Evolutionary conservation across 805 yeast genomes (phyloP), one percentile per base, ranked within the genome.

Genomic region (Lipomyces mesembrius): DNA sequence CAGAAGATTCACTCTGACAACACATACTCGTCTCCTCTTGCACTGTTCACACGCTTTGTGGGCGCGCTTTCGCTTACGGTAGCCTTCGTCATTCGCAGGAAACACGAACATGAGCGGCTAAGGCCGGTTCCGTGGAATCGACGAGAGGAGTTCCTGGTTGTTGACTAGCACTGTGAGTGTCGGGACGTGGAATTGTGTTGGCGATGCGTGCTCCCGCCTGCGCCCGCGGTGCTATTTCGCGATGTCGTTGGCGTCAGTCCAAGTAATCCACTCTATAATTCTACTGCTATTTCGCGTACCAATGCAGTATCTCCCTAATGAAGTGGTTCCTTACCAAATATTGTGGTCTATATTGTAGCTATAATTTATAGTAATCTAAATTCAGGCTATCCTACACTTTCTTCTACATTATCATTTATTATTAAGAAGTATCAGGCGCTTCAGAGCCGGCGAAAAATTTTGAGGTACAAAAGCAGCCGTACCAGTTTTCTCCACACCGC

Each of bases 31-130:
- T 34, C 79, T 74, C 6, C 78, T 74, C 60, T 81, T 76, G 73
- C 83, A 80, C 67, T 76, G 80, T 59, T 76, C 77, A 69, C 83
- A 80, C 57, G 83, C 82, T 69, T 77, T 76, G 73, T 79, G 80
- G 2, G 80, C 81, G 11, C 83, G 73, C 64, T 80, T 81, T n/a
- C 83, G 78, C 35, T 75, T 75, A 57, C 82, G 77, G 70, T 79
- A 80, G 66, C 74, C 79, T 22, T 74, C 77, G 69, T 81, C 77
- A 72, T 81, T 80, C 29, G 83, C 83, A 3, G 83, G 83, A 61
- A 80, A 80, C 62, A 80, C 83, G 71, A 77, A 76, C 81, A 80
- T 79, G 51, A 60, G 37, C 55, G n/a, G 55, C 55, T 22, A 52
- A 17, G n/a, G 55, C 55, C 55, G 17, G 55, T 52, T 29, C 55